Evolutionary conservation across 73 alveolate genomes (phyloP).

Genomic region (Tetrahymena malaccensis): DNA sequence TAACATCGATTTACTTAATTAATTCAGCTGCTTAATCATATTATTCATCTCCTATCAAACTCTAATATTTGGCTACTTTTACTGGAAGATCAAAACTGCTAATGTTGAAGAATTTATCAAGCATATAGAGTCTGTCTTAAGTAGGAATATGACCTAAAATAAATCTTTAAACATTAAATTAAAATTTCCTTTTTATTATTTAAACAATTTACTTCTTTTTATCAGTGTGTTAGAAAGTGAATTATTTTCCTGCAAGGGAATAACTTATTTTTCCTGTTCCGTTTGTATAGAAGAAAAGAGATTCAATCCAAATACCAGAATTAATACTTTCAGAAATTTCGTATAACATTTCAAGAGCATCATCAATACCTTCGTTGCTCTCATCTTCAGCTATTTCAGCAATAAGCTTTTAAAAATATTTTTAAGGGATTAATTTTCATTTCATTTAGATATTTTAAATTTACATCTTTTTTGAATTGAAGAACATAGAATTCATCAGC

Average conservation of each 20-base stretch:
- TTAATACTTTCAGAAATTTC: slow-evolving; percentile 74
- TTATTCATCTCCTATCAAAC: slow-evolving; percentile 31
- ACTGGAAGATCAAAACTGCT: slow-evolving; percentile 47
- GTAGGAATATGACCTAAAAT: slow-evolving; percentile 66
- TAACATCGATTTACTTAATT: slow-evolving; percentile 55
- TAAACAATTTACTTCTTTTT: slow-evolving; percentile 25
- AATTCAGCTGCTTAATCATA: slow-evolving; percentile 57
- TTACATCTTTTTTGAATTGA: slow-evolving; percentile 67
- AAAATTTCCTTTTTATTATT: neutral
- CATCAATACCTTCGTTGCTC: slow-evolving; percentile 83
- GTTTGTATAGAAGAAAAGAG: slow-evolving; percentile 73
- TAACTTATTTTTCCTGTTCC: slow-evolving; percentile 77
- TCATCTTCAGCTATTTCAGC: slow-evolving; percentile 22
- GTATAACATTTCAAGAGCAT: slow-evolving; percentile 79
- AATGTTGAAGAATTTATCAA: slow-evolving; percentile 63
- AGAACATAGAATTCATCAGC: slow-evolving; percentile 87
- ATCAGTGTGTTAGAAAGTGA: slow-evolving; percentile 52
- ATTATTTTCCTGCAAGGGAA: slow-evolving; percentile 71
- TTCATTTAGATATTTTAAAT: slow-evolving; percentile 17
- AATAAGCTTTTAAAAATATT: neutral
- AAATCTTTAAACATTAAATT: slow-evolving; percentile 15
- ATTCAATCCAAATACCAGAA: slow-evolving; percentile 79
- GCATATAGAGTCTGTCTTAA: slow-evolving; percentile 66
- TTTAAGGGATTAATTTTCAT: neutral
- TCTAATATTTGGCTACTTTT: slow-evolving; percentile 52